Conservation (phyloP, 164 flowering plant genomes). For the Cinnamomum micranthum region DNA sequence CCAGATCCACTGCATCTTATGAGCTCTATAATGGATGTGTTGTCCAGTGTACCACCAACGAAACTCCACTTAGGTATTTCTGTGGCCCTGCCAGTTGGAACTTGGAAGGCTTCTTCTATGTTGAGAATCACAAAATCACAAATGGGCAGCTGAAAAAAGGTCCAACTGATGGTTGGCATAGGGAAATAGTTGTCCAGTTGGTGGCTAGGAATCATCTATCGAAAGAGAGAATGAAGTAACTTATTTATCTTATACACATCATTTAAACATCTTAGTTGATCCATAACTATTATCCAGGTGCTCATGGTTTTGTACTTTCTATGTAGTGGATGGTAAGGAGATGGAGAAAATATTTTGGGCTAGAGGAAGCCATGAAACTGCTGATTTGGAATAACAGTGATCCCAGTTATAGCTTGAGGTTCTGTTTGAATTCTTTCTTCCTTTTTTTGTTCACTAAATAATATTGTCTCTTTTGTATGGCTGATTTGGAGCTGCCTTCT, state of each 20-base stretch:
- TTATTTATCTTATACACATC: background rate
- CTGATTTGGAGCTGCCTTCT: constrained; percentile 16
- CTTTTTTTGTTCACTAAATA: background rate
- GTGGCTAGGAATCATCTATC: background rate
- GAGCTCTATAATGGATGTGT: too few relatives aligned
- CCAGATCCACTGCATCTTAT: too few relatives aligned
- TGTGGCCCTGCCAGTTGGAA: too few relatives aligned
- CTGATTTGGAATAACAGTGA: constrained; percentile 83
- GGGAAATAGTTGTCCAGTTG: background rate
- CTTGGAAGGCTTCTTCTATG: background rate
- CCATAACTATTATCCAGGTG: background rate
- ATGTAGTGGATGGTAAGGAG: constrained; percentile 94
- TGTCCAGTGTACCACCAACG: too few relatives aligned
- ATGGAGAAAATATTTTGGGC: constrained; percentile 71
- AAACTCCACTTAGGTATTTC: too few relatives aligned
- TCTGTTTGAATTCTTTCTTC: background rate
- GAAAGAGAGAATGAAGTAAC: too few relatives aligned
- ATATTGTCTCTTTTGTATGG: constrained; percentile 3
- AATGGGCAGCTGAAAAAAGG: background rate
- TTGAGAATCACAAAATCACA: background rate
- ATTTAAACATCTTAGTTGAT: background rate
- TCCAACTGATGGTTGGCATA: background rate
- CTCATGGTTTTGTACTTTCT: constrained; percentile 8
- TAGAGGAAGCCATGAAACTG: constrained; percentile 61
- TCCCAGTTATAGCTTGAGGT: constrained; percentile 84